Base-by-base conservation (phyloP, 2,329 filamentous ascomycete genomes). In the Colletotrichum neosansevieriae region DNA sequence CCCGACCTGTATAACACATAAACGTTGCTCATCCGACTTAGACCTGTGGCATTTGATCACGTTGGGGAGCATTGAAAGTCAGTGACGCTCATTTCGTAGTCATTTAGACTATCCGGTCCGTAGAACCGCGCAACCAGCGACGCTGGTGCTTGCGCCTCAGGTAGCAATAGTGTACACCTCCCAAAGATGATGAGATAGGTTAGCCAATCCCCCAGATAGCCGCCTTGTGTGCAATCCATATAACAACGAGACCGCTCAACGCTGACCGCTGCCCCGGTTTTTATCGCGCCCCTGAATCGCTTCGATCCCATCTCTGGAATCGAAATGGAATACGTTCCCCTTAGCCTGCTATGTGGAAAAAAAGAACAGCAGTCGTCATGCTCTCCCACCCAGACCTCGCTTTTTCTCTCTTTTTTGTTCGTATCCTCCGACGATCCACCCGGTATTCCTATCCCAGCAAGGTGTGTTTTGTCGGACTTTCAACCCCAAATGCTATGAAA, bases 241-340 rank as follows among this genome's bases (percentile, higher is more conserved):
- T 66, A 69, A 69, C 21, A 59, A 65, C 66, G 66, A 66, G 66
- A 59, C 66, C 62, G 66, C 66, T 69, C 57, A 65, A 56, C 62
- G 54, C 57, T 66, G 66, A 69, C 62, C 66, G 61, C 66, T 69
- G 45, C 62, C 61, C 62, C 29, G 6, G 29, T 60, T 50, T 56
- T 63, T 58, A 38, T 58, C 29, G 51, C 50, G 42, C 63, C 29
- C 53, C 47, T 29, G 36, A 54, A 56, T 56, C 38, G 32, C 19
- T 29, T 44, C 29, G 47, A 44, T 45, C 63, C 50, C 63, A 57
- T 69, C 54, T 69, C 57, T 63, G 63, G 58, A 53, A 44, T 42
- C 40, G 38, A 49, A 45, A 53, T 61, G 50, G 32, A 44, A 51
- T 59, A 38, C 59, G 59, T 49, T 51, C 62, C 66, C 60, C 57